Evolutionary conservation across 139 green algal species (phyloP).

Genomic region (Closterium sp.): DNA sequence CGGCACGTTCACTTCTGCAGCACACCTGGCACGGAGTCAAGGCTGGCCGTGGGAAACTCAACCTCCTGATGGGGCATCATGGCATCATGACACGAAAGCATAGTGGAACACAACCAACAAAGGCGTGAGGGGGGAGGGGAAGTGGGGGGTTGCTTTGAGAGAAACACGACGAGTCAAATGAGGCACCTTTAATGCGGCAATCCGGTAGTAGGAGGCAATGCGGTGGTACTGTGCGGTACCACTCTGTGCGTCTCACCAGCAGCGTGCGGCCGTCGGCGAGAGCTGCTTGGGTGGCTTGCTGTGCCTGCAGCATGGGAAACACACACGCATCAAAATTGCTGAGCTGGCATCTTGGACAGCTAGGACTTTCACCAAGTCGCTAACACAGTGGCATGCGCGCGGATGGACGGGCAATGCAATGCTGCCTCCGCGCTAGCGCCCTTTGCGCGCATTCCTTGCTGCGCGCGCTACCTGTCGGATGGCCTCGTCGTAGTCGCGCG

Average conservation of each 20-base stretch:
- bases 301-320: constrained; percentile 4
- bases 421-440: background rate
- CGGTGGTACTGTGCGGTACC: background rate
- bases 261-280: constrained; percentile 30
- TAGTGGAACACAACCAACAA: too few species aligned
- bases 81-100: too few species aligned
- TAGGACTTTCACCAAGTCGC: too few species aligned
- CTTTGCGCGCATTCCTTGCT: background rate
- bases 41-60: constrained; percentile 49
- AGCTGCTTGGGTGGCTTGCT: constrained; percentile 25
- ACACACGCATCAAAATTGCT: background rate
- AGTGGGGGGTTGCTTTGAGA: background rate
- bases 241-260: background rate
- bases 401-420: too few species aligned
- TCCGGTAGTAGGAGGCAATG: background rate
- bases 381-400: too few species aligned
- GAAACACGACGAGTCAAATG: too few species aligned
- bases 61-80: constrained; percentile 28
- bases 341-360: too few species aligned
- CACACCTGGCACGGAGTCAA: constrained; percentile 45
- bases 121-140: background rate
- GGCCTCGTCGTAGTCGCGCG: constrained; percentile 19
- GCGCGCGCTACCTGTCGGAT: background rate
- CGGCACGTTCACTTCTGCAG: too few species aligned
- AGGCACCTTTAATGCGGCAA: too few species aligned